These are phyloP conservation scores for Suhomyces kilbournensis DNA, from an alignment of 805 yeast genomes.

Conservation along the genomic window DNA sequence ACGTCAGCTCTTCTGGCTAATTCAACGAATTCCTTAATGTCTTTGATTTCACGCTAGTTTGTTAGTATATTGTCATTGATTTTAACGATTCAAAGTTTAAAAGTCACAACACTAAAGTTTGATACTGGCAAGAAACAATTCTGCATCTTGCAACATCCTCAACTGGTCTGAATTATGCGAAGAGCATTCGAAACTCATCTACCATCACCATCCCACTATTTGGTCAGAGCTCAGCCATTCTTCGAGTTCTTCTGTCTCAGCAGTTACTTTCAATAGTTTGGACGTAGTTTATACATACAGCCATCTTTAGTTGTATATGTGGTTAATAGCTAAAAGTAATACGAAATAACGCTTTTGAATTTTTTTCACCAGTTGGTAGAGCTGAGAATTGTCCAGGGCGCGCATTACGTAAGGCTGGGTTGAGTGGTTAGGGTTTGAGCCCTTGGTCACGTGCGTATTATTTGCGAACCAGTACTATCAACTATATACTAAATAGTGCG, in stretches of 20 bases:
- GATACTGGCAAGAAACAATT: neutral
- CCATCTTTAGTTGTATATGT: slow-evolving; percentile 18
- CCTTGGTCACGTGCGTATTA: neutral
- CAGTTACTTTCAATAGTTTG: neutral
- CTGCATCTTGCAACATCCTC: neutral
- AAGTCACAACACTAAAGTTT: neutral
- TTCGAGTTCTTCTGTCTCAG: neutral
- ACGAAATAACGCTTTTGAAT: neutral
- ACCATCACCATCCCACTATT: neutral
- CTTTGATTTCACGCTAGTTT: slow-evolving; percentile 67
- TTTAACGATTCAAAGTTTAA: neutral
- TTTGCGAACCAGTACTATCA: neutral
- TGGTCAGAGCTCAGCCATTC: neutral
- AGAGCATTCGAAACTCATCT: neutral
- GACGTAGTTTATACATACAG: slow-evolving; percentile 17
- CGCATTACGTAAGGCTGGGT: neutral
- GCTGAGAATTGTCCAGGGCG: neutral
- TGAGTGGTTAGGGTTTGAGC: slow-evolving; percentile 1
- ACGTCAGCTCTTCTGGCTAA: slow-evolving; percentile 96
- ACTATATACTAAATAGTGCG: neutral
- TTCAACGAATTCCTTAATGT: slow-evolving; percentile 96
- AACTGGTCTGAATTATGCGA: neutral
- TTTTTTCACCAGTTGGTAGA: slow-evolving; percentile 5
- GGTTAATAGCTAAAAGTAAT: slow-evolving; percentile 3
- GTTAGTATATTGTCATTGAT: slow-evolving; percentile 13